Base-by-base conservation (phyloP, 345 rosid species). In the Sisymbrium altissimum region DNA sequence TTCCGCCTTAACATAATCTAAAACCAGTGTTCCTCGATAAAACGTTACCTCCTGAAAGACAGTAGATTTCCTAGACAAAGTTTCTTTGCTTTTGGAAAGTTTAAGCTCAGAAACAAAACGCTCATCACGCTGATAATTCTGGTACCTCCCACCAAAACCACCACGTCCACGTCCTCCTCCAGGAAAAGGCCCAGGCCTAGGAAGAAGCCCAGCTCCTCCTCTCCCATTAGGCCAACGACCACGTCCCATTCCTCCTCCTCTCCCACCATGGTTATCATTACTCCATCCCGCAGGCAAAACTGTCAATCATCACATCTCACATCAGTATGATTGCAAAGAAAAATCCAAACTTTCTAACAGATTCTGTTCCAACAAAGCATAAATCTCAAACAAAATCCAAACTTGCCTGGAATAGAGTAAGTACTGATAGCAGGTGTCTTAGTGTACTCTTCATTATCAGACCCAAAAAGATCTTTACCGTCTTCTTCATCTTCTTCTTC, bases 181-280 rank as follows among this genome's bases (percentile, higher is more conserved):
- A 61, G 93, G 96, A 79, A 76, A 87, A 83, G 87, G 83, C 48
- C 93, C 93, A 30, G 97, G 99, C 29, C 96, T 88, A 44, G 97
- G 97, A 76, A 95, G 98, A 63, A 90, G 82, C 67, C 98, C 98
- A 15, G 88, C 82, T 71, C 97, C 88, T 69, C 97, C 98, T 80
- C 97, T 88, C 27, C 80, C 73, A 55, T 76, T 76, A 52, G 79
- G 83, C 98, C 97, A 88, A 27, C 96, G 93, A 41, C 94, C 96
- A 60, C 93, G 96, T 38, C 97, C 96, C 78, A 76, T 84, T 40
- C 69, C 82, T n/a, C 43, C 66, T 46, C 64, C 82, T 82, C 97
- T 83, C 38, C 88, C 86, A 18, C 86, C 85, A 6, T 79, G 91
- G 80, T 80, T 84, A 43, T 82, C 84, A 49, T 66, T 79, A 66